Evolutionary conservation across 1,284 basidiomycete species (phyloP).

Genomic region (Spongispora temasekensis): DNA sequence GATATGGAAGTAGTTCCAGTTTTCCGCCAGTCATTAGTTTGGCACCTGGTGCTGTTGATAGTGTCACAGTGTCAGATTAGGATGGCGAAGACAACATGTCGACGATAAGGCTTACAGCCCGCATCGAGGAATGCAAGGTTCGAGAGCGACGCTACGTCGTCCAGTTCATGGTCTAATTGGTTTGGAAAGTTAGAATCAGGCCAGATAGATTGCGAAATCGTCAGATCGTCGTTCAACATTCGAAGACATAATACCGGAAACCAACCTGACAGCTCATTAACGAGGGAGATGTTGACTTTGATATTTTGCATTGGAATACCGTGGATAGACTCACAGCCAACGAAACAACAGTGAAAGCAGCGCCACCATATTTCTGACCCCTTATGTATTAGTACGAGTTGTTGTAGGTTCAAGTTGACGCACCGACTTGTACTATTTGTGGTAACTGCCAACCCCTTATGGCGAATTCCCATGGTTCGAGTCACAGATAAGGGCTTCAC

Average conservation of each 20-base stretch:
- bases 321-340: too few relatives aligned
- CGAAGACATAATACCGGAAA: background rate
- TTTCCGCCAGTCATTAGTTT: constrained; percentile 7
- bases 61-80: background rate
- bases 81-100: background rate
- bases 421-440: too few relatives aligned
- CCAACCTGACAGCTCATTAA: constrained; percentile 2
- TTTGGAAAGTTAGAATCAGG: too few relatives aligned
- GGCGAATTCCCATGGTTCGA: too few relatives aligned
- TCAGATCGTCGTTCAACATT: too few relatives aligned
- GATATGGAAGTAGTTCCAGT: constrained; percentile 3
- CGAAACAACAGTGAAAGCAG: too few relatives aligned
- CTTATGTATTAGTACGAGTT: too few relatives aligned
- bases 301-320: constrained; percentile 4
- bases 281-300: constrained; percentile 3
- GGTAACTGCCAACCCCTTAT: too few relatives aligned
- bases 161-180: constrained; percentile 3
- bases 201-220: too few relatives aligned
- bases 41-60: background rate
- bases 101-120: background rate
- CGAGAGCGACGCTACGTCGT: background rate
- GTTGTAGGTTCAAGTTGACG: too few relatives aligned
- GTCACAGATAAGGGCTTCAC: too few relatives aligned
- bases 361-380: too few relatives aligned
- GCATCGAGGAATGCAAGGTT: constrained; percentile 1